phyloP scores from a whole-genome alignment of 441 rosid genomes.

The Raphanus hybrid region DNA sequence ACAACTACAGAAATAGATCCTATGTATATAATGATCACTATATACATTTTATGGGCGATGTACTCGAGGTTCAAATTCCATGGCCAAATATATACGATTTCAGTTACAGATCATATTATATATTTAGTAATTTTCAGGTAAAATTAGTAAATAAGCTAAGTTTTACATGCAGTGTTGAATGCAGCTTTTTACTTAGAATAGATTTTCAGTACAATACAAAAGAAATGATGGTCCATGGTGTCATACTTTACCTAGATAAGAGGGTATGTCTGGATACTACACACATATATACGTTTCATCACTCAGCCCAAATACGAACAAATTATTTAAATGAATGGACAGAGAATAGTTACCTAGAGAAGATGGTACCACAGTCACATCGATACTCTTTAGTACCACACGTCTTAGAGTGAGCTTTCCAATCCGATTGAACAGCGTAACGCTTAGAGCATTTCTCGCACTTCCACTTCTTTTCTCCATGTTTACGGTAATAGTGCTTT shows the following conservation, averaged over 20 bases:
- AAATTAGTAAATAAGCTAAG: constrained; percentile 21
- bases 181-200: constrained; percentile 34
- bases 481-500: constrained; percentile 82
- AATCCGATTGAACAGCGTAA: constrained; percentile 94
- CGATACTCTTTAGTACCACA: constrained; percentile 71
- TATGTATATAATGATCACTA: constrained; percentile 35
- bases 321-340: constrained; percentile 41
- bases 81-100: constrained; percentile 30
- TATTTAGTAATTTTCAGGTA: constrained; percentile 33
- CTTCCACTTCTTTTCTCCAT: constrained; percentile 92
- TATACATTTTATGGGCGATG: constrained; percentile 38
- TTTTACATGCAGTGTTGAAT: constrained; percentile 42
- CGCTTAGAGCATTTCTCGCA: constrained; percentile 84
- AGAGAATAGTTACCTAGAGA: constrained; percentile 68
- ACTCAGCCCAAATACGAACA: constrained; percentile 31
- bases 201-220: constrained; percentile 21
- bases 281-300: constrained; percentile 31
- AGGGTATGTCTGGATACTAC: constrained; percentile 32
- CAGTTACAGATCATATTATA: constrained; percentile 33
- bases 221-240: constrained; percentile 33
- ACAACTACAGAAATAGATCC: constrained; percentile 45
- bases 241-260: constrained; percentile 40
- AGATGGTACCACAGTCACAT: constrained; percentile 88
- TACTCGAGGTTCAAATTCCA: constrained; percentile 41
- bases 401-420: constrained; percentile 92